phyloP scores from a whole-genome alignment of 495 filamentous ascomycete genomes.

The Pyrenopolyporus hunteri region DNA sequence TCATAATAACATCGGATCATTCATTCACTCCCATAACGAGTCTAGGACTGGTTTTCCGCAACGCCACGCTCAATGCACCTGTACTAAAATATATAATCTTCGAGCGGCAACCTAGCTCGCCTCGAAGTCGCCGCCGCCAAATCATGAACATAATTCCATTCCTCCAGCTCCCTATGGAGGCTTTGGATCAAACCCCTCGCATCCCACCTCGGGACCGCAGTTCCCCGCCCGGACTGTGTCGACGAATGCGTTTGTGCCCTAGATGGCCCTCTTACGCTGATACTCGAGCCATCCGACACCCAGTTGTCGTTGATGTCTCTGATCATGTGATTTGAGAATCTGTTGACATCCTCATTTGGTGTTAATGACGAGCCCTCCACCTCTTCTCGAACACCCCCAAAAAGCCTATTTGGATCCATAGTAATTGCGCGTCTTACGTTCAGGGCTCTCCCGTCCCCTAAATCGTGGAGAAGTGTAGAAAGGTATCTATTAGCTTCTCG shows the following conservation, averaged over 20 bases:
- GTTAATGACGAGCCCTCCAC: not conserved
- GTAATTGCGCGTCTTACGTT: not conserved
- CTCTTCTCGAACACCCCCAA: constrained; percentile 11
- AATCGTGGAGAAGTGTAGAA: constrained; percentile 10
- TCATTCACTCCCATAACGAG: not conserved
- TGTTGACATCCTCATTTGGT: constrained; percentile 31
- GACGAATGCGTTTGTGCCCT: constrained; percentile 26
- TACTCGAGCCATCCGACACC: constrained; percentile 38
- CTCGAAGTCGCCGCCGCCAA: constrained; percentile 9
- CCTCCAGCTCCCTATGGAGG: constrained; percentile 25
- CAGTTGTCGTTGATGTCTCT: constrained; percentile 49
- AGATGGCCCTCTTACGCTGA: constrained; percentile 44
- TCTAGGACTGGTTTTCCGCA: not conserved
- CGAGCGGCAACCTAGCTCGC: constrained; percentile 10
- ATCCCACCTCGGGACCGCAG: constrained; percentile 33
- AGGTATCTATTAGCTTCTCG: constrained; percentile 24
- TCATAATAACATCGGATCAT: not conserved
- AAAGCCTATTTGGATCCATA: constrained; percentile 21
- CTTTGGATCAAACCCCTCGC: constrained; percentile 26
- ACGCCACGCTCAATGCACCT: constrained; percentile 28
- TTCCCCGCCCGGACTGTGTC: constrained; percentile 43
- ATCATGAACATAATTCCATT: constrained; percentile 42
- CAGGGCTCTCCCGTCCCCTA: not conserved
- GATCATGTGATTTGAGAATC: constrained; percentile 45
- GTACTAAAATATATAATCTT: constrained; percentile 34